Percentiles rank a stretch among this genome's conserved stretches.
Conservation (phyloP, 2,329 filamentous ascomycete species). For the Colletotrichum lentis region DNA sequence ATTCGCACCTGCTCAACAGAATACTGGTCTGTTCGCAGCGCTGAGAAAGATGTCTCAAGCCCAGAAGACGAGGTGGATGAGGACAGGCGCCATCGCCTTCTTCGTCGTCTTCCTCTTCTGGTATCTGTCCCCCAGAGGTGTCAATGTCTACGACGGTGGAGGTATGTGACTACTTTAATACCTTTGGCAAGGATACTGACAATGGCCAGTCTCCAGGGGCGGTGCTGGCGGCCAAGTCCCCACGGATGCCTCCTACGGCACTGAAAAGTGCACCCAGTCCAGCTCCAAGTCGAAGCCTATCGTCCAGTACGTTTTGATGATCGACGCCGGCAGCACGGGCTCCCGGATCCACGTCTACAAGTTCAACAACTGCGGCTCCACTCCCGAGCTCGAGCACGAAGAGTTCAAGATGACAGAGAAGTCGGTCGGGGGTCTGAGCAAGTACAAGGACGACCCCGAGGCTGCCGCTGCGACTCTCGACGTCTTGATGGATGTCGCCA, state of each 20-base stretch:
- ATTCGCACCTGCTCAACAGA: conserved; percentile 60
- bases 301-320: conserved; percentile 98
- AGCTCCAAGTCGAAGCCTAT: conserved; percentile 89
- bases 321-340: conserved; percentile 96
- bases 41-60: conserved; percentile 62
- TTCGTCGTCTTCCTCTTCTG: conserved; percentile 69
- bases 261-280: conserved; percentile 81
- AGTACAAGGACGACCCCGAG: conserved; percentile 85
- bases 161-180: conserved; percentile 46
- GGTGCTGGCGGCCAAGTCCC: conserved; percentile 58
- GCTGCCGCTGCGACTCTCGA: conserved; percentile 91
- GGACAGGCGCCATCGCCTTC: conserved; percentile 69
- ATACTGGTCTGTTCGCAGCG: conserved; percentile 60
- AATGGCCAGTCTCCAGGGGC: conserved; percentile 39
- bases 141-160: conserved; percentile 59
- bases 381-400: conserved; percentile 93
- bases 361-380: conserved; percentile 97
- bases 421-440: conserved; percentile 83
- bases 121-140: conserved; percentile 68
- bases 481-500: conserved; percentile 82
- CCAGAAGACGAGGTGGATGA: conserved; percentile 71
- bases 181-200: conserved; percentile 38
- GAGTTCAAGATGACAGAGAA: conserved; percentile 94
- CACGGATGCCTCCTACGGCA: conserved; percentile 69
- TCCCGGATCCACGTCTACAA: conserved; percentile 98